Evolutionary conservation across 2,329 filamentous ascomycete species (phyloP).

Genomic region (Lecanicillium sp.): DNA sequence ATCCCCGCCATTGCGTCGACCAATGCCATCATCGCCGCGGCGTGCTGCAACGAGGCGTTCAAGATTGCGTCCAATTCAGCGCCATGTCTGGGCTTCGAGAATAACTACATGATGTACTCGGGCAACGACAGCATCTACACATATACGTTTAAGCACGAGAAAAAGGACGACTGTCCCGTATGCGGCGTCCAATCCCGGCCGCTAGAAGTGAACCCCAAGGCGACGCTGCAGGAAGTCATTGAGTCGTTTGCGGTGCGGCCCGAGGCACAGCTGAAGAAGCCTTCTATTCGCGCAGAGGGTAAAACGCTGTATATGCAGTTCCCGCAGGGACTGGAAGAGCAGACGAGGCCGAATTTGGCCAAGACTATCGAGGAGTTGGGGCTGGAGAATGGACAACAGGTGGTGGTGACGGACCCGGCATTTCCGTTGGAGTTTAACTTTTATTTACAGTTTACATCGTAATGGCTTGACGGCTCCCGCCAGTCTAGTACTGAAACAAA

Average conservation of each 20-base stretch:
- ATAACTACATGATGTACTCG: slow-evolving; percentile 99
- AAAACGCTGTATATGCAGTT: slow-evolving; percentile 88
- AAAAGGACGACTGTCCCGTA: slow-evolving; percentile 90
- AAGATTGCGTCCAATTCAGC: slow-evolving; percentile 83
- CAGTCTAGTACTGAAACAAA: too few species aligned
- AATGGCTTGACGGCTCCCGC: neutral
- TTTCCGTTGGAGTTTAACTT: slow-evolving; percentile 65
- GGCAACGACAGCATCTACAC: slow-evolving; percentile 95
- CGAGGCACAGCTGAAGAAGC: slow-evolving; percentile 89
- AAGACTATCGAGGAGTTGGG: slow-evolving; percentile 69
- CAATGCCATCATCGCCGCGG: slow-evolving; percentile 91
- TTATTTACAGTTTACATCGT: slow-evolving; percentile 37
- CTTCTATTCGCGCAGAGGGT: slow-evolving; percentile 68
- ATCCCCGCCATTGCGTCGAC: slow-evolving; percentile 97
- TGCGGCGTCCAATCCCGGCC: slow-evolving; percentile 78
- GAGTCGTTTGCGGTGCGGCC: slow-evolving; percentile 75
- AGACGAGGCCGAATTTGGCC: slow-evolving; percentile 73
- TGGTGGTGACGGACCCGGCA: slow-evolving; percentile 88
- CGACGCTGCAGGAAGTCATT: slow-evolving; percentile 75
- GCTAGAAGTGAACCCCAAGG: slow-evolving; percentile 59
- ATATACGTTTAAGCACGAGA: slow-evolving; percentile 91
- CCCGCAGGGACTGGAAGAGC: slow-evolving; percentile 71
- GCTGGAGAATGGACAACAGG: slow-evolving; percentile 71
- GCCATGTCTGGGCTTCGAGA: slow-evolving; percentile 66
- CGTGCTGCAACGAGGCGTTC: slow-evolving; percentile 93